Base-by-base conservation (phyloP, 2,329 filamentous ascomycete genomes). In the Aurifilum marmelostoma region DNA sequence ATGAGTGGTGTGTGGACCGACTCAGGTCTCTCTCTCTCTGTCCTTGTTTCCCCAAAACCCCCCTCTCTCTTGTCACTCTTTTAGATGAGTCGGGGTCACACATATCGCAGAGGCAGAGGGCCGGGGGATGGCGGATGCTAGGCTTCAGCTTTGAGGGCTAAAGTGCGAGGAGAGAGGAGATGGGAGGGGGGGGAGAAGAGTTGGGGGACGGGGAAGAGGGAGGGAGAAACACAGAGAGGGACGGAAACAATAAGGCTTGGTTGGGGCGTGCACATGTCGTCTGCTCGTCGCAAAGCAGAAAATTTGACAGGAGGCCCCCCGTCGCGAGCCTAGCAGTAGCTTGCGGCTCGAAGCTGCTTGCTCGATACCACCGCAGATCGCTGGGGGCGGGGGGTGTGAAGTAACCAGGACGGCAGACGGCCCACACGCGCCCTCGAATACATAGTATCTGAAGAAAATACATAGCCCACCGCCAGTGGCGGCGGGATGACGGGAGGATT, bases 201-300 rank as follows among this genome's bases (percentile, higher is more conserved):
- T 2, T 1, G 21, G 8, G 5, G 41, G 16, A 18, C 11, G 7
- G 1, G 16, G 1, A 1, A 43, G 21, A 43, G 12, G 8, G 41
- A 21, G 18, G 11, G 37, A n/a, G 43, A 47, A 21, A 47, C 18
- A 47, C 5, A 39, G 37, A 39, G 37, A 39, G 37, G 12, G 37
- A 47, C 21, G 43, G 18, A 21, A n/a, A 37, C 59, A 70, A 68
- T 68, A 68, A 41, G 67, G 66, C 68, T 70, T 60, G 61, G 47
- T 50, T 50, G 47, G 60, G 43, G 32, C 50, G 32, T 68, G 58
- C 68, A 67, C 56, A 70, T 61, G 62, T 65, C 52, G 63, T 37
- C 43, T 29, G 62, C 62, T 61, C 66, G 34, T 18, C 34, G 34
- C 34, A 67, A 61, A 61, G 67, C 60, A 64, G 34, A 67, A 27